A percentile compares a stretch with the other conserved stretches of the same genome.
Evolutionary conservation across 2,329 filamentous ascomycete genomes (phyloP).

Genomic region (Nothopassalora personata): DNA sequence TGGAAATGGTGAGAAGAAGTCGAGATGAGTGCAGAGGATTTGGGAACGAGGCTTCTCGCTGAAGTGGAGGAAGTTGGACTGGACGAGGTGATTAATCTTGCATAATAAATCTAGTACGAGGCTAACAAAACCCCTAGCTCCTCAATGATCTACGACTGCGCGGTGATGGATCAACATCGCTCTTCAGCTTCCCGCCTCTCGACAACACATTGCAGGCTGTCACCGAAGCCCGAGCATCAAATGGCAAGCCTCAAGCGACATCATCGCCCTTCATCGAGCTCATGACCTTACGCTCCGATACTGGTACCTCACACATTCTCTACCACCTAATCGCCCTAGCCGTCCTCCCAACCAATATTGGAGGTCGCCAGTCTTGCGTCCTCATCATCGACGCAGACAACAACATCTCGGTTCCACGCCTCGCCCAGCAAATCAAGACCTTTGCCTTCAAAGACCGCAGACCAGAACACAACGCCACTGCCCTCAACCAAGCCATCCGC

Average conservation of each 20-base stretch:
- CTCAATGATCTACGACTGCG: conserved; percentile 35
- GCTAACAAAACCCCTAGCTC: conserved; percentile 31
- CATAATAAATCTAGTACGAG: neutral
- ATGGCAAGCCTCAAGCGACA: conserved; percentile 7
- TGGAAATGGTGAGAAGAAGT: conserved; percentile 11
- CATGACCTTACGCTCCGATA: conserved; percentile 45
- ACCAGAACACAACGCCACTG: conserved; percentile 1
- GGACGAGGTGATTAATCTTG: conserved; percentile 43
- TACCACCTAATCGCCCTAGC: conserved; percentile 51
- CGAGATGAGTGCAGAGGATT: conserved; percentile 37
- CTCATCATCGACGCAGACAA: conserved; percentile 54
- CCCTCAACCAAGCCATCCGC: conserved; percentile 18
- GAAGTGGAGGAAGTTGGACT: conserved; percentile 47
- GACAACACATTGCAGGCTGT: conserved; percentile 36
- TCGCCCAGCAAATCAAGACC: conserved; percentile 37
- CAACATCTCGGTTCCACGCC: conserved; percentile 48
- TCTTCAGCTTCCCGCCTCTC: conserved; percentile 43
- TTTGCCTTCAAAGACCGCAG: neutral
- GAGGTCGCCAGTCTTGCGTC: conserved; percentile 47
- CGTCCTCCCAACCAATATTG: conserved; percentile 45
- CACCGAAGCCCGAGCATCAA: conserved; percentile 6
- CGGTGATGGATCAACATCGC: conserved; percentile 11
- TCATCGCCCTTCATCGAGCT: conserved; percentile 48
- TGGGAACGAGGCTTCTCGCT: conserved; percentile 51
- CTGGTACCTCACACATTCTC: conserved; percentile 56